Evolutionary conservation across 495 filamentous ascomycete genomes (phyloP).

Genomic region (Aspergillus diversus): DNA sequence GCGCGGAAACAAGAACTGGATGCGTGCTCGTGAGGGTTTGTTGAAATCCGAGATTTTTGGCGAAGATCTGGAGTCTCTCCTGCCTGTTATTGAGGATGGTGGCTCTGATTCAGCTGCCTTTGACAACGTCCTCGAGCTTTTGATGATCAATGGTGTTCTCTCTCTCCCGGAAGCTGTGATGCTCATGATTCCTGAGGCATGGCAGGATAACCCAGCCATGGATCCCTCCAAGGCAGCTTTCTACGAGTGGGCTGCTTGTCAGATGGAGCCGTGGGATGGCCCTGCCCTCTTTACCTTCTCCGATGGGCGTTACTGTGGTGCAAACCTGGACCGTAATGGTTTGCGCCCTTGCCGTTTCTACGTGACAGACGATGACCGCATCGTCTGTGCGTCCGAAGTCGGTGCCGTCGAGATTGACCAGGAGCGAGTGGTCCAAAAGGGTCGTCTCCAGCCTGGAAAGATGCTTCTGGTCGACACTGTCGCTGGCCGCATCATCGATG

Average conservation of each 20-base stretch:
- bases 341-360: conserved; percentile 98
- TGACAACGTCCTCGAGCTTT: conserved; percentile 94
- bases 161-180: conserved; percentile 97
- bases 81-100: conserved; percentile 96
- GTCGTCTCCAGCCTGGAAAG: conserved; percentile 90
- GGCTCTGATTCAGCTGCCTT: conserved; percentile 98
- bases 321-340: conserved; percentile 98
- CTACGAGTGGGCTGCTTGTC: conserved; percentile 99
- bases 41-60: conserved; percentile 93
- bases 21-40: conserved; percentile 95
- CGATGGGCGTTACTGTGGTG: conserved; percentile 96
- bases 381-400: conserved; percentile 98
- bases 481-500: conserved; percentile 94
- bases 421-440: conserved; percentile 91
- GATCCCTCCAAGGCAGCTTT: conserved; percentile 96
- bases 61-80: conserved; percentile 87
- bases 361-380: conserved; percentile 95
- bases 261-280: conserved; percentile 99
- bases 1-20: conserved; percentile 99
- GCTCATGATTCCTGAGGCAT: conserved; percentile 99
- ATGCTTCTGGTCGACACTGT: conserved; percentile 98
- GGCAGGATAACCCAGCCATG: conserved; percentile 93
- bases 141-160: conserved; percentile 95
- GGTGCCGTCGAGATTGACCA: conserved; percentile 92
- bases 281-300: conserved; percentile 98